Base-by-base conservation (phyloP, 306 rosid species). In the Acmispon strigosus region DNA sequence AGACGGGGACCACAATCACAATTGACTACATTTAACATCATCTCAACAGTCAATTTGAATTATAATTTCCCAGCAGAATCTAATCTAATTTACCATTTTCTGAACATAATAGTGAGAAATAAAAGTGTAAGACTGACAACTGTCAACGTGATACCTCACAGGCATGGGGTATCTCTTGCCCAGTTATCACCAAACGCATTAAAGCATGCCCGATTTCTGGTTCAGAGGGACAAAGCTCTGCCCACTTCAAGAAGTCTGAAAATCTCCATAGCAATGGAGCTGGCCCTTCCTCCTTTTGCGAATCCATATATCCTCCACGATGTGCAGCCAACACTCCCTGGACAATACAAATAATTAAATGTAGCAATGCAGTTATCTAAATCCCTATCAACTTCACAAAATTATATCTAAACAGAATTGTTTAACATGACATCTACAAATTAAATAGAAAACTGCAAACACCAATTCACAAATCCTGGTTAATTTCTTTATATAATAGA, bases 161-260 rank as follows among this genome's bases (percentile, higher is more conserved):
- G 32, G 97, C 94, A 83, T 93, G 98, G 13, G 98, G 98, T 69
- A 93, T 88, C 82, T 93, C 98, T 83, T 93, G 97, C 61, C 98
- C 98, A 64, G 98, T 93, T 82, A 93, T 93, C 74, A 93, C 98
- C 87, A 93, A 88, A 58, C 98, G 98, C 98, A 93, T 88, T 78
- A 93, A 86, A 44, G 98, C 90, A 64, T 93, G 98, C 66, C 97
- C 98, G 37, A 93, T 86, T 84, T 93, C 98, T 66, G 92, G 96
- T 83, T 90, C 97, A 20, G 96, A 88, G 70, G 96, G 90, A 52
- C 98, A 93, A 73, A 93, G 97, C 81, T 88, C 97, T 22, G 97
- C 96, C 98, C 98, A 93, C 79, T 90, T 88, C 86, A 93, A 87
- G 94, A 93, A 93, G 78, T 93, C 98, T 13, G 98, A 90, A 84